Percentiles rank a stretch among this genome's conserved stretches.
phyloP scores from a whole-genome alignment of 1,284 basidiomycete species.

The Cryptococcus amylolentus region DNA sequence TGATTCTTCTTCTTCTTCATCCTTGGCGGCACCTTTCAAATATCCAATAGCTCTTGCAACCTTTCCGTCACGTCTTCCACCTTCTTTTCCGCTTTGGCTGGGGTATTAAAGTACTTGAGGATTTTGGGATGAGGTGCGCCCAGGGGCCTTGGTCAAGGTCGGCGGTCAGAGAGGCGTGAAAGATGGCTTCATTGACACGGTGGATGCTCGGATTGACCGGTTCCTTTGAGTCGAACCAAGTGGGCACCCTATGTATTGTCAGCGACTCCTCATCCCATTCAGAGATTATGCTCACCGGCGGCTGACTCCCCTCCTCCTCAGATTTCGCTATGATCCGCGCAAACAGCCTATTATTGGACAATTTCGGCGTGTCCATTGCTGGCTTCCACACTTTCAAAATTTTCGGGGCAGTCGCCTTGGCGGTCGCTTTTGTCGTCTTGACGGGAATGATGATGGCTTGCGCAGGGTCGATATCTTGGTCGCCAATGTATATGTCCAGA shows the following conservation, averaged over 20 bases:
- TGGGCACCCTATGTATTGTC: conserved; percentile 53
- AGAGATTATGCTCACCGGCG: conserved; percentile 5
- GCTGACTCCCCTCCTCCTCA: conserved; percentile 1
- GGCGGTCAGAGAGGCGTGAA: conserved; percentile 73
- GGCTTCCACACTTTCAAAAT: conserved; percentile 72
- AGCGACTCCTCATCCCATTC: background rate
- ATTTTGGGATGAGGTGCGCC: conserved; percentile 81
- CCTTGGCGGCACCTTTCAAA: conserved; percentile 54
- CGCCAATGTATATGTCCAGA: conserved; percentile 70
- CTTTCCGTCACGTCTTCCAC: conserved; percentile 59
- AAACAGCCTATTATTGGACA: background rate
- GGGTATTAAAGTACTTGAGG: conserved; percentile 76
- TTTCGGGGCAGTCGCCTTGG: conserved; percentile 65
- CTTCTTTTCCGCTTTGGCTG: conserved; percentile 62
- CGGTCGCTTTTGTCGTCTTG: conserved; percentile 78
- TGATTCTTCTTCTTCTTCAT: conserved; percentile 55
- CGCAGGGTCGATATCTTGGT: conserved; percentile 60
- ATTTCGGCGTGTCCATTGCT: conserved; percentile 19
- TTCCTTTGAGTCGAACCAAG: conserved; percentile 71
- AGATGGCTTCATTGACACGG: conserved; percentile 85
- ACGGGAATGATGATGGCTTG: conserved; percentile 73
- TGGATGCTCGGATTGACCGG: conserved; percentile 89
- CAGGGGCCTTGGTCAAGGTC: conserved; percentile 68
- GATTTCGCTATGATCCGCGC: background rate
- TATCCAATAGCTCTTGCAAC: conserved; percentile 64